A percentile compares a stretch with the other conserved stretches of the same genome.
phyloP scores from a whole-genome alignment of 108 stramenopile genomes.

The Discostella pseudostelligera region DNA sequence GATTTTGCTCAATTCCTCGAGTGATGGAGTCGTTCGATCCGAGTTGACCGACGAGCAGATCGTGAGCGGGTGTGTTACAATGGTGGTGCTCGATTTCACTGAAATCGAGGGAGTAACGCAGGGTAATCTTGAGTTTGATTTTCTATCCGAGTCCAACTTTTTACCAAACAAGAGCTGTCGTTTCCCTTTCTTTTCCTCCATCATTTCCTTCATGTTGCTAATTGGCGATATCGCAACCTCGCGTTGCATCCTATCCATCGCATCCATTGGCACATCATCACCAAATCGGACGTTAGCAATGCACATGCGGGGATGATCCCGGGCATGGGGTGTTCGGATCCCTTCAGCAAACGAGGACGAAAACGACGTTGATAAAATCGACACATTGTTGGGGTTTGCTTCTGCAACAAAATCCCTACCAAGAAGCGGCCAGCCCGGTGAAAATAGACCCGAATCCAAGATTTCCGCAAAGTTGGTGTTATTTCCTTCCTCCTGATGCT shows the following conservation, averaged over 20 bases:
- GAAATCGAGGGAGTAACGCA: slow-evolving; percentile 39
- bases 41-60: slow-evolving; percentile 33
- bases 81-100: slow-evolving; percentile 34
- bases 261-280: slow-evolving; percentile 4
- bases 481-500: neutral
- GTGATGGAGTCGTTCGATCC: slow-evolving; percentile 21
- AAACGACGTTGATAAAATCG: slow-evolving; percentile 7
- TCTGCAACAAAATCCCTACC: slow-evolving; percentile 31
- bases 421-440: slow-evolving; percentile 22
- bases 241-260: slow-evolving; percentile 23
- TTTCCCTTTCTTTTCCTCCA: slow-evolving; percentile 23
- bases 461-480: slow-evolving; percentile 21
- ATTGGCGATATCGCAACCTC: slow-evolving; percentile 45
- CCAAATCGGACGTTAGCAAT: slow-evolving; percentile 48
- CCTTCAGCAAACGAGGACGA: slow-evolving; percentile 25
- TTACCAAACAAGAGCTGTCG: slow-evolving; percentile 23
- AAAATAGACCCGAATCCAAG: slow-evolving; percentile 27
- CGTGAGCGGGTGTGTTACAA: slow-evolving; percentile 37
- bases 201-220: slow-evolving; percentile 10
- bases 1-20: slow-evolving; percentile 25
- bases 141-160: neutral
- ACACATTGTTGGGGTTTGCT: slow-evolving; percentile 6
- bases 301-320: slow-evolving; percentile 34
- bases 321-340: slow-evolving; percentile 39
- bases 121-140: neutral